Base-by-base conservation (phyloP, 1,139 yeast species). In the Blastobotrys aristatus region DNA sequence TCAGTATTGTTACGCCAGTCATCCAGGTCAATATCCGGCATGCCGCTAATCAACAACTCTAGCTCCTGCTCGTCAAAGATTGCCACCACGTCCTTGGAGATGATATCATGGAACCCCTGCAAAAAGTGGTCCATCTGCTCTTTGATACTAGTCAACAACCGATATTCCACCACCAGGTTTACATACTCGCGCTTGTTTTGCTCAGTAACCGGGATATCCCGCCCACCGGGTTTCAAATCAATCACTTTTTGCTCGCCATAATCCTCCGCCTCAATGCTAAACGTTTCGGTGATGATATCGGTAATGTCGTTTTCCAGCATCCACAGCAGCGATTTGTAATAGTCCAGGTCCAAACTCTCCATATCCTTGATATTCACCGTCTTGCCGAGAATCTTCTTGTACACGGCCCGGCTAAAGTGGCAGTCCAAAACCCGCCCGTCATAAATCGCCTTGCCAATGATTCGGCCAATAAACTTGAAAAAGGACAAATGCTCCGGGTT, bases 1-100 rank as follows among this genome's bases (percentile, higher is more conserved):
- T 73, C 74, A 1, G 96, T 79, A 64, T 92, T 85, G 60, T 79
- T 82, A 58, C 86, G 85, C 99, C 99, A 94, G 62, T 94, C 99
- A 56, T 81, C 85, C 22, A 92, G 90, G 67, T 87, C 96, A 58
- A 94, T 90, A 60, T 92, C 97, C 1, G 99, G 98, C 61, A 94
- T 73, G 13, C 99, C 99, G 29, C 95, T 85, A 44, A 92, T 86
- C 60, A 94, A 74, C 52, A 94, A 74, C 67, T 94, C 99, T 52
- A 94, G 71, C 66, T 94, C 99, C 60, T 92, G 96, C 61, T 92
- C 98, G 65, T 89, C 96, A 67, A 94, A 94, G 30, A 92, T 86
- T 0, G 94, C 73, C 40, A 92, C 82, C 54, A 89, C 71, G 20
- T 88, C 95, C 59, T 83, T 80, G n/a, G 96, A 89, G 57, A 94